These are phyloP conservation scores for Lepidium africanum DNA, from an alignment of 345 rosid species.

Conservation along the genomic window DNA sequence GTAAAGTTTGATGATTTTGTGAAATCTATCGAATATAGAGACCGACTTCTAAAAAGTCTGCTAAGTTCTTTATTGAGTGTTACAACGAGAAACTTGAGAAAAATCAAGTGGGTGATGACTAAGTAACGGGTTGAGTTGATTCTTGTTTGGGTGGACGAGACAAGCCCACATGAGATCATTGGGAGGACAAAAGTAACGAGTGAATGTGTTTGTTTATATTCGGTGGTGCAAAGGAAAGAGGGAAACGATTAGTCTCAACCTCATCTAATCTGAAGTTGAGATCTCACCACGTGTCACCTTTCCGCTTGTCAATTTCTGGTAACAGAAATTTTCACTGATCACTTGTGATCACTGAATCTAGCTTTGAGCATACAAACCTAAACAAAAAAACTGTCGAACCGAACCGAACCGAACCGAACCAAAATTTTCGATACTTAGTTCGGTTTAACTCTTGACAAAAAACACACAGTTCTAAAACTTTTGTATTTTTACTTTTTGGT, in stretches of 20 bases:
- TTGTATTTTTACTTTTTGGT: too few relatives aligned
- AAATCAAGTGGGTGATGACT: background rate
- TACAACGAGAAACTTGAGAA: background rate
- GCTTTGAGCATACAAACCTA: too few relatives aligned
- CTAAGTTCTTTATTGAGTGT: background rate
- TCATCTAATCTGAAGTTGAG: background rate
- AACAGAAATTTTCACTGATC: too few relatives aligned
- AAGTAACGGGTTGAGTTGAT: background rate
- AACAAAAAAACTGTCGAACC: too few relatives aligned
- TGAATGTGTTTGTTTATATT: background rate
- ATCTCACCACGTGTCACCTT: background rate
- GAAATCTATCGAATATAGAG: background rate
- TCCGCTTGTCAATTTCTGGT: too few relatives aligned
- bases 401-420: too few relatives aligned
- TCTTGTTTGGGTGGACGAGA: slow-evolving; percentile 22
- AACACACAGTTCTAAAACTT: too few relatives aligned
- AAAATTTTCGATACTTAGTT: too few relatives aligned
- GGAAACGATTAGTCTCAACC: background rate
- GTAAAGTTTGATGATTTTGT: background rate
- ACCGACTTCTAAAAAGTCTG: background rate
- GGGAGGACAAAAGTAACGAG: background rate
- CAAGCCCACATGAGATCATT: slow-evolving; percentile 19
- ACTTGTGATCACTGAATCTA: too few relatives aligned
- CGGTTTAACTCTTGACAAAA: too few relatives aligned
- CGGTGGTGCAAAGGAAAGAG: background rate